Evolutionary conservation across 176 grass and related monocot species (phyloP).

Genomic region (Raddia guianensis): DNA sequence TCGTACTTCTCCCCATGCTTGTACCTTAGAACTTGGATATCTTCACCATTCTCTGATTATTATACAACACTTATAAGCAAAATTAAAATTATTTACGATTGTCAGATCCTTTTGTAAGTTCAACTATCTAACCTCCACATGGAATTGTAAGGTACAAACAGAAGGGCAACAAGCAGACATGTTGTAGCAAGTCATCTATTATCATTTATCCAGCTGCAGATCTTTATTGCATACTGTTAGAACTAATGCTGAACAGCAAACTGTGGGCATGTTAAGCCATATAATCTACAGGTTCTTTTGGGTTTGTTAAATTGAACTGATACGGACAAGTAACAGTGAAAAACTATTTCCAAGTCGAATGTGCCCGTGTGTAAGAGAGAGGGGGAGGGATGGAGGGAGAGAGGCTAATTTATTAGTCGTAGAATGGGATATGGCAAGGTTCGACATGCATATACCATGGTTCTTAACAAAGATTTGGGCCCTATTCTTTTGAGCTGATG

Average conservation of each 20-base stretch:
- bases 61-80: slow-evolving; percentile 43
- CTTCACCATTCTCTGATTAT: slow-evolving; percentile 88
- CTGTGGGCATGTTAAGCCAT: not conserved
- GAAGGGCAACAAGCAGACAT: not conserved
- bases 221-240: not conserved
- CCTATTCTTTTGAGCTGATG: too few species aligned
- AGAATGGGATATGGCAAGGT: not conserved
- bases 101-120: not conserved
- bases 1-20: slow-evolving; percentile 84
- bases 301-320: not conserved
- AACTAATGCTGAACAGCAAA: not conserved
- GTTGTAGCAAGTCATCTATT: not conserved
- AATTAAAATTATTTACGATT: not conserved
- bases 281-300: not conserved
- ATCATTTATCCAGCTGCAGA: not conserved
- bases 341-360: not conserved
- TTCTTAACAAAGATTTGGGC: not conserved
- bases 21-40: slow-evolving; percentile 86
- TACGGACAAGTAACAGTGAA: not conserved
- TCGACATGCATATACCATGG: not conserved
- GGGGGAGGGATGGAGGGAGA: not conserved
- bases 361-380: not conserved
- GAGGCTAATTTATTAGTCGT: not conserved
- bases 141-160: slow-evolving; percentile 20
- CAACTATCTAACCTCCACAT: not conserved